Percentiles rank a stretch among this genome's conserved stretches.
Evolutionary conservation across 176 grass and related monocot species (phyloP).

Genomic region (Stipa capillata): DNA sequence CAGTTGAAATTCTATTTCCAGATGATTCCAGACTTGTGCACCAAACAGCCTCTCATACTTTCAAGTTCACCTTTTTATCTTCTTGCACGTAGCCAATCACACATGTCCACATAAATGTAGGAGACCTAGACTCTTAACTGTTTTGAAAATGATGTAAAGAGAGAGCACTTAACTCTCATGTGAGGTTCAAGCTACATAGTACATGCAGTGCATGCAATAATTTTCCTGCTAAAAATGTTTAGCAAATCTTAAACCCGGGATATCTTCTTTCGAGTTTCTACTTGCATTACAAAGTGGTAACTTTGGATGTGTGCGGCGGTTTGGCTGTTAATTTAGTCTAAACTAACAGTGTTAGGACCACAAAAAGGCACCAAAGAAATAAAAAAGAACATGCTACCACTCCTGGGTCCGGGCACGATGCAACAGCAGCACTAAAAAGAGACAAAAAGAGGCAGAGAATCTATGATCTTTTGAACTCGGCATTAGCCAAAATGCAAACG

Average conservation of each 20-base stretch:
- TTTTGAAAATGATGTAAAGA: conserved; percentile 4
- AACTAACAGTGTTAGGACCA: conserved; percentile 11
- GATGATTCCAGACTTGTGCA: background rate
- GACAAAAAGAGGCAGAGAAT: conserved; percentile 10
- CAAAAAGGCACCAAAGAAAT: background rate
- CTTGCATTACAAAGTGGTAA: background rate
- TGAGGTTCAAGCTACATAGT: background rate
- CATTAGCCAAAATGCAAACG: conserved; percentile 14
- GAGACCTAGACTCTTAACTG: background rate
- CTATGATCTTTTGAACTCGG: background rate
- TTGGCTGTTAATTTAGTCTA: background rate
- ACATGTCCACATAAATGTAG: background rate
- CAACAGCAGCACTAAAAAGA: conserved; percentile 15
- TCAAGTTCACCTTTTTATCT: background rate
- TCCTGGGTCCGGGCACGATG: background rate
- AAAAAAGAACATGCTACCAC: conserved; percentile 7
- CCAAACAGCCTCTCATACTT: background rate
- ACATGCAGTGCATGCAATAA: background rate
- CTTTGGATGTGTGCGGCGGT: conserved; percentile 1
- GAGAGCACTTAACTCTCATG: background rate
- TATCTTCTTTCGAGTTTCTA: background rate
- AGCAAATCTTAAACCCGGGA: background rate
- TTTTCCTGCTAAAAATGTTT: background rate
- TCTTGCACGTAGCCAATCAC: background rate
- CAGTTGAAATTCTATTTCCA: background rate